Evolutionary conservation across 2,329 filamentous ascomycete genomes (phyloP).

Genomic region (Fulvia fulva): DNA sequence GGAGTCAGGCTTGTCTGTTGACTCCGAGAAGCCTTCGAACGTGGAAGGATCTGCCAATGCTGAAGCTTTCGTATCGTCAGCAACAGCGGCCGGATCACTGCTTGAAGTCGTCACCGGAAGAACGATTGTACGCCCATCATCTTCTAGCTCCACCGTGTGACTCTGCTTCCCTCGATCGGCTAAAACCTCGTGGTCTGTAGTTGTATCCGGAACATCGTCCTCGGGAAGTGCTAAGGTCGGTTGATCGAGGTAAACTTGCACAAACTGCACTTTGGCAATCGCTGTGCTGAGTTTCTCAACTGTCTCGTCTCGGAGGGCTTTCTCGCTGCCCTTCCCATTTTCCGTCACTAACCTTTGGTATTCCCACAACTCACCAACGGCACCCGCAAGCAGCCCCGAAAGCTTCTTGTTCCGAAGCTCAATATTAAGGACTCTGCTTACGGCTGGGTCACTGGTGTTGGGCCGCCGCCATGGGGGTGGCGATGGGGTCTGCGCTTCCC

Average conservation of each 20-base stretch:
- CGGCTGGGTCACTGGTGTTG: slow-evolving; percentile 41
- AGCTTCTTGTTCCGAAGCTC: slow-evolving; percentile 65
- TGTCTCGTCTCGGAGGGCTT: slow-evolving; percentile 27
- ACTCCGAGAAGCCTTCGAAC: slow-evolving; percentile 15
- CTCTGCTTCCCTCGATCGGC: background rate
- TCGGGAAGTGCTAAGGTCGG: slow-evolving; percentile 43
- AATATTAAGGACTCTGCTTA: slow-evolving; percentile 45
- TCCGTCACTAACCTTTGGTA: slow-evolving; percentile 48
- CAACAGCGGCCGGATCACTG: background rate
- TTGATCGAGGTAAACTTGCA: slow-evolving; percentile 49
- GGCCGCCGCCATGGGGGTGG: slow-evolving; percentile 35
- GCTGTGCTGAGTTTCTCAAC: slow-evolving; percentile 44
- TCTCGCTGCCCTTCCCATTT: slow-evolving; percentile 32
- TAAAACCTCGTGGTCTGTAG: background rate
- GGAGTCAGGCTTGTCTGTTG: background rate
- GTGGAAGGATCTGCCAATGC: slow-evolving; percentile 15
- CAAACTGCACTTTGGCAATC: slow-evolving; percentile 50
- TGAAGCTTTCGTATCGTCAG: background rate
- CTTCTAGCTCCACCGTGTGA: background rate
- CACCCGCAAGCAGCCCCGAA: slow-evolving; percentile 64
- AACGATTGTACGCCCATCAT: background rate
- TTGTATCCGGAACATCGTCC: slow-evolving; percentile 24
- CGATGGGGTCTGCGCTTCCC: slow-evolving; percentile 41
- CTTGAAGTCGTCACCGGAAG: background rate
- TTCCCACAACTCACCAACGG: slow-evolving; percentile 59